Evolutionary conservation across 1,284 basidiomycete genomes (phyloP).

Genomic region (Pseudozyma sp.): DNA sequence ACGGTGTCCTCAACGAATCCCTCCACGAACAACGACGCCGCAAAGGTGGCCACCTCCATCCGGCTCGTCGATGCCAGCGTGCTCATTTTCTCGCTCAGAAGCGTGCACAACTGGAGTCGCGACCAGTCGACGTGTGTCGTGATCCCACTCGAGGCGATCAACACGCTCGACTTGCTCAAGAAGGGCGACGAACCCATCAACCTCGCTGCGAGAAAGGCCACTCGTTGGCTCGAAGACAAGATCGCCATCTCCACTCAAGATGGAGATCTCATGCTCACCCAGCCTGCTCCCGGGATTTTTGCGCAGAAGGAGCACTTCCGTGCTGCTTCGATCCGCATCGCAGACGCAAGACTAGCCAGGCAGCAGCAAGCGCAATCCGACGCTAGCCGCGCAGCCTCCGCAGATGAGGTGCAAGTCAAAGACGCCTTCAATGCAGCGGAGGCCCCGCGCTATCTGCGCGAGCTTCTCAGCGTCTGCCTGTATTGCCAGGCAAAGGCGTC

Average conservation of each 20-base stretch:
- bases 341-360: slow-evolving; percentile 12
- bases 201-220: slow-evolving; percentile 82
- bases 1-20: not conserved
- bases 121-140: slow-evolving; percentile 79
- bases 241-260: slow-evolving; percentile 28
- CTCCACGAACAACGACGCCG: not conserved
- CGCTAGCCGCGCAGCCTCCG: not conserved
- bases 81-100: slow-evolving; percentile 82
- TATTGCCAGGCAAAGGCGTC: slow-evolving; percentile 16
- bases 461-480: slow-evolving; percentile 37
- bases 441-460: slow-evolving; percentile 39
- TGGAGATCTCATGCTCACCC: slow-evolving; percentile 23
- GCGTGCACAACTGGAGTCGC: slow-evolving; percentile 82
- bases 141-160: slow-evolving; percentile 87
- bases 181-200: slow-evolving; percentile 83
- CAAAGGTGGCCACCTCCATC: slow-evolving; percentile 2
- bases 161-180: slow-evolving; percentile 92
- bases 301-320: slow-evolving; percentile 37
- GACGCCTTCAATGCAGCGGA: slow-evolving; percentile 23
- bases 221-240: slow-evolving; percentile 78
- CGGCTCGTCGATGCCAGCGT: slow-evolving; percentile 81
- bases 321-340: slow-evolving; percentile 17
- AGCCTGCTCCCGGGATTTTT: slow-evolving; percentile 43
- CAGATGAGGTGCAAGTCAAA: not conserved
- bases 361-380: not conserved